Evolutionary conservation across 805 yeast genomes (phyloP).

Genomic region (Metschnikowia corniflorae): DNA sequence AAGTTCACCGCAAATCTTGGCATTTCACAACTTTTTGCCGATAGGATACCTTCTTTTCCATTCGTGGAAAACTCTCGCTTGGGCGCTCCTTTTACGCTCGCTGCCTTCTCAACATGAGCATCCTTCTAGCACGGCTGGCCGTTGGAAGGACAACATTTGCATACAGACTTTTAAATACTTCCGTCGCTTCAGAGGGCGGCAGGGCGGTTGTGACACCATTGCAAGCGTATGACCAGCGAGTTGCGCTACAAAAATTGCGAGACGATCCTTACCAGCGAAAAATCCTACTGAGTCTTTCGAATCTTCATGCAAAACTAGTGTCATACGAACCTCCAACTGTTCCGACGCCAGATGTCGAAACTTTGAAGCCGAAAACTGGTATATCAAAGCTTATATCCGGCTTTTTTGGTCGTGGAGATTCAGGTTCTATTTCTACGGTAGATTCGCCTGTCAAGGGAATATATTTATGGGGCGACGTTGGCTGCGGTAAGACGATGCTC

Average conservation of each 20-base stretch:
- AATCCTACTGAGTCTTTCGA: slow-evolving; percentile 59
- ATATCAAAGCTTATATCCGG: slow-evolving; percentile 32
- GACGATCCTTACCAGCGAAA: slow-evolving; percentile 81
- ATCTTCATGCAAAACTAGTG: slow-evolving; percentile 52
- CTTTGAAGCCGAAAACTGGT: slow-evolving; percentile 49
- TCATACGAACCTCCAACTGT: slow-evolving; percentile 63
- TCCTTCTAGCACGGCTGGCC: slow-evolving; percentile 6
- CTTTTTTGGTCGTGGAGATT: slow-evolving; percentile 3
- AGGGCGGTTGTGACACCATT: slow-evolving; percentile 36
- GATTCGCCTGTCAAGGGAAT: slow-evolving; percentile 58
- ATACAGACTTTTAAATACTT: neutral
- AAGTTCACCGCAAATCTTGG: no score
- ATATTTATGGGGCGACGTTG: slow-evolving; percentile 94
- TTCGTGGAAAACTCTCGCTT: no score
- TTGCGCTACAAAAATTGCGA: slow-evolving; percentile 47
- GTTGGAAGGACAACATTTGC: neutral
- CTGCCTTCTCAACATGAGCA: slow-evolving; percentile 1
- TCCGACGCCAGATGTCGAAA: slow-evolving; percentile 47
- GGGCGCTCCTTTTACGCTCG: no score
- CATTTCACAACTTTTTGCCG: no score
- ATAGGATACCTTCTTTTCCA: no score
- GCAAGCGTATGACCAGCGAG: slow-evolving; percentile 48
- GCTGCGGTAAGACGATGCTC: slow-evolving; percentile 97
- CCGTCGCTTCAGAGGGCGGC: neutral
- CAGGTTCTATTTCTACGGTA: neutral